Percentiles rank a stretch among this genome's conserved stretches.
Conservation (phyloP, 495 filamentous ascomycete genomes). For the Staphylotrichum tortipilum region DNA sequence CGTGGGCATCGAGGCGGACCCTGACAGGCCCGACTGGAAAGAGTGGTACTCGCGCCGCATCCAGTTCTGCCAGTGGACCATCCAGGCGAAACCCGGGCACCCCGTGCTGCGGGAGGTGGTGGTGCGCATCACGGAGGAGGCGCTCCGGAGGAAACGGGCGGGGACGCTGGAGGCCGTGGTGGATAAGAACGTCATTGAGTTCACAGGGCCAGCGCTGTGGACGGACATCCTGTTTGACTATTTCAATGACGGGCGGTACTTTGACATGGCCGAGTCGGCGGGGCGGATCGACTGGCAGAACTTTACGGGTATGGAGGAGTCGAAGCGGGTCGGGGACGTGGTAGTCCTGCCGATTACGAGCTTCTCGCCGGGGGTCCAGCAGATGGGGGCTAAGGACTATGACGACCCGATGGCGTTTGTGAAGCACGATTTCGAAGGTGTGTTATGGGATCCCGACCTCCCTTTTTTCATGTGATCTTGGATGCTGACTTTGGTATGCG, state of each 20-base stretch:
- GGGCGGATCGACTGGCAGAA: conserved; percentile 76
- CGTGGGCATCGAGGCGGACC: conserved; percentile 92
- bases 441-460: neutral
- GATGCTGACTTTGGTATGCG: neutral
- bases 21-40: conserved; percentile 84
- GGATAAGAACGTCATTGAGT: conserved; percentile 84
- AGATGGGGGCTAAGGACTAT: conserved; percentile 84
- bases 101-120: conserved; percentile 85
- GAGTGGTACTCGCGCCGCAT: conserved; percentile 94
- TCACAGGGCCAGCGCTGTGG: conserved; percentile 92
- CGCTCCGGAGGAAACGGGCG: conserved; percentile 62
- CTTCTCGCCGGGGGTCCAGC: conserved; percentile 88
- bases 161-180: conserved; percentile 56
- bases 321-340: conserved; percentile 90
- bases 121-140: conserved; percentile 71
- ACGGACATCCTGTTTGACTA: conserved; percentile 87
- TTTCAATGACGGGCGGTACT: conserved; percentile 87
- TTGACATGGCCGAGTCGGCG: conserved; percentile 62
- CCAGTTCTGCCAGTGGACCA: conserved; percentile 99
- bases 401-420: conserved; percentile 98
- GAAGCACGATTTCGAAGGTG: conserved; percentile 94
- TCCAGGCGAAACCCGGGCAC: conserved; percentile 90
- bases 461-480: neutral
- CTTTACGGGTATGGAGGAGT: conserved; percentile 74
- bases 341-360: conserved; percentile 90